Base-by-base conservation (phyloP, 2,329 filamentous ascomycete species). In the Cordyceps militaris region DNA sequence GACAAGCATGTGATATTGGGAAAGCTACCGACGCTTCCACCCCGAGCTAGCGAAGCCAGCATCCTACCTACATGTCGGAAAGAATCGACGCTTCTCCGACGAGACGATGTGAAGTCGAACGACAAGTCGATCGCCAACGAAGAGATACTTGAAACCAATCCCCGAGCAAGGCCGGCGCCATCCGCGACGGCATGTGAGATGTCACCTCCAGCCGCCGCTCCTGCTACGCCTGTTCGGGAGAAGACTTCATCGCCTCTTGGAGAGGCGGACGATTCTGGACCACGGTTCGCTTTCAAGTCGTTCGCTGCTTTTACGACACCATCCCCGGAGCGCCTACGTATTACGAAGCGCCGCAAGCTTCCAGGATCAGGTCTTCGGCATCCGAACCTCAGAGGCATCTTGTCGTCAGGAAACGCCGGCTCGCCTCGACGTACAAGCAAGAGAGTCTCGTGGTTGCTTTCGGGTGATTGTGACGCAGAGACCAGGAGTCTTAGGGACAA, bases 231-330 rank as follows among this genome's bases (percentile, higher is more conserved):
- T 19, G 11, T 23, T 9, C 47, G 21, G 13, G 6, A 9, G 13
- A 23, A 36, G 38, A 32, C 24, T 24, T 5, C 46, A 13, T 38
- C 47, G 1, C 47, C 46, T 16, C 11, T 5, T 13, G 23, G 8
- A 19, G 64, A 67, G 58, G 63, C 71, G 32, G 69, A 70, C 2
- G 78, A 76, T 0, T 75, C 78, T 6, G 76, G 81, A 51, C 73
- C 76, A 14, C 74, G 74, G 4, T 70, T 80, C 30, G 76, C 75
- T 0, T 71, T 81, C 62, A 80, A 78, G 60, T 74, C 79, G 0
- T 82, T 83, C 63, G 73, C 77, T 1, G 74, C 75, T 1, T 82
- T 82, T 64, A 75, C 79, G 63, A 77, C 77, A 0, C 75, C 77
- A 1, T 79, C 79, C 0, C 76, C 79, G 1, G 70, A 74, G 42